These are phyloP conservation scores for Talaromyces ruber DNA, from an alignment of 495 filamentous ascomycete genomes.

Conservation along the genomic window DNA sequence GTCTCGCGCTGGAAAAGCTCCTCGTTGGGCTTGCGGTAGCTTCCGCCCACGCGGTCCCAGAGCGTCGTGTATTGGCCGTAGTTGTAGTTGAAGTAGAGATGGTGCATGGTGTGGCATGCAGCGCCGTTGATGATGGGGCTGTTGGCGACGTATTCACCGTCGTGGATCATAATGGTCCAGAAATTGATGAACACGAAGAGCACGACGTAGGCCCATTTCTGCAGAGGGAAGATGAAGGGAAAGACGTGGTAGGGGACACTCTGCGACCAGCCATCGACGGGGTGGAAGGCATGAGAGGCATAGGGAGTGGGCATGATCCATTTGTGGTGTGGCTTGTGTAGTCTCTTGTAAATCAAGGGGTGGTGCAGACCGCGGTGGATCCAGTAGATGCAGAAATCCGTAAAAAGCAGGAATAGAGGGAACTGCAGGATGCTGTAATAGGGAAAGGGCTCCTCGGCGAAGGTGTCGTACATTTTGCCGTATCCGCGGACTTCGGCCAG, in stretches of 20 bases:
- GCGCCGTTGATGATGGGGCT: constrained; percentile 87
- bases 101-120: constrained; percentile 94
- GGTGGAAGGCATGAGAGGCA: constrained; percentile 91
- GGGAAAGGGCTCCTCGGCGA: constrained; percentile 59
- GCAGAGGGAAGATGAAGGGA: constrained; percentile 86
- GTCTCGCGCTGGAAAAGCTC: constrained; percentile 80
- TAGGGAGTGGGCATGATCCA: constrained; percentile 99
- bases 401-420: constrained; percentile 86
- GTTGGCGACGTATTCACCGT: constrained; percentile 91
- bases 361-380: constrained; percentile 90
- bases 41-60: constrained; percentile 86
- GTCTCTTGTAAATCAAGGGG: constrained; percentile 69
- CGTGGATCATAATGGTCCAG: constrained; percentile 97
- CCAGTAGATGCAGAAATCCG: constrained; percentile 90
- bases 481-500: constrained; percentile 76
- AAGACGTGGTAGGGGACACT: constrained; percentile 89
- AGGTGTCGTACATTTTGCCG: constrained; percentile 76
- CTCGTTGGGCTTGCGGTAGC: constrained; percentile 80
- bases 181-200: constrained; percentile 92
- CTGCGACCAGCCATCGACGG: constrained; percentile 88
- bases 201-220: constrained; percentile 79
- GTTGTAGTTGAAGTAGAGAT: constrained; percentile 98
- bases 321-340: constrained; percentile 98
- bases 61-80: constrained; percentile 95
- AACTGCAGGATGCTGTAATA: constrained; percentile 83